Percentiles rank a stretch among this genome's conserved stretches.
These are phyloP conservation scores for Solanum tacnaense DNA, from an alignment of 257 asterid genomes.

Conservation along the genomic window DNA sequence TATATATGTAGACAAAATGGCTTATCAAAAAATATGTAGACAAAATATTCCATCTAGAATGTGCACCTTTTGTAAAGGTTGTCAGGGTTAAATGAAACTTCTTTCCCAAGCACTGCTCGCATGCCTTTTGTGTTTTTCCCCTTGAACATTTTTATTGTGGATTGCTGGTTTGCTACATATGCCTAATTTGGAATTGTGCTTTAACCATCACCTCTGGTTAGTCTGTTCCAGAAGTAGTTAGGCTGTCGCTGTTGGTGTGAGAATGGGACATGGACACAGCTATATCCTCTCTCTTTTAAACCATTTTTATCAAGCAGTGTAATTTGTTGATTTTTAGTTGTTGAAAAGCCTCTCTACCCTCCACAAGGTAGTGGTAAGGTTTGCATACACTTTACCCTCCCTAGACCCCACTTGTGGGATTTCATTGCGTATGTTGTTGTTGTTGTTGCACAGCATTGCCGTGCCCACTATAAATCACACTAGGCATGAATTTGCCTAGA, in stretches of 20 bases:
- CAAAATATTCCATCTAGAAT: neutral
- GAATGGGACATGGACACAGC: neutral
- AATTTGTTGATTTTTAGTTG: neutral
- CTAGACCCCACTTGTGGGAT: neutral
- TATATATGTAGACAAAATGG: neutral
- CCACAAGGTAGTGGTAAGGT: neutral
- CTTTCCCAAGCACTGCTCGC: neutral
- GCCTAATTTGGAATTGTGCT: neutral
- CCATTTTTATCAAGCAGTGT: neutral
- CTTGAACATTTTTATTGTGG: neutral
- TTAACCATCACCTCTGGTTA: neutral
- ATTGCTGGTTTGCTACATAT: neutral
- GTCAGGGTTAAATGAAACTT: neutral
- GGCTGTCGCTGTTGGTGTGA: neutral
- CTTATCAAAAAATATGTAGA: neutral
- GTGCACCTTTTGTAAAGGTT: neutral
- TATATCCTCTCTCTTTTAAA: neutral
- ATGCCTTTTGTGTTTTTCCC: neutral
- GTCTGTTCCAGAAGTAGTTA: neutral
- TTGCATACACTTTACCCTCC: neutral
- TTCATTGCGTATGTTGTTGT: neutral
- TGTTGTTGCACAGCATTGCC: neutral
- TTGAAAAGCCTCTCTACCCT: neutral
- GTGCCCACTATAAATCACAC: neutral
- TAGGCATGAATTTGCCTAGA: neutral